Evolutionary conservation across 257 asterid species (phyloP).

Genomic region (Echium plantagineum): DNA sequence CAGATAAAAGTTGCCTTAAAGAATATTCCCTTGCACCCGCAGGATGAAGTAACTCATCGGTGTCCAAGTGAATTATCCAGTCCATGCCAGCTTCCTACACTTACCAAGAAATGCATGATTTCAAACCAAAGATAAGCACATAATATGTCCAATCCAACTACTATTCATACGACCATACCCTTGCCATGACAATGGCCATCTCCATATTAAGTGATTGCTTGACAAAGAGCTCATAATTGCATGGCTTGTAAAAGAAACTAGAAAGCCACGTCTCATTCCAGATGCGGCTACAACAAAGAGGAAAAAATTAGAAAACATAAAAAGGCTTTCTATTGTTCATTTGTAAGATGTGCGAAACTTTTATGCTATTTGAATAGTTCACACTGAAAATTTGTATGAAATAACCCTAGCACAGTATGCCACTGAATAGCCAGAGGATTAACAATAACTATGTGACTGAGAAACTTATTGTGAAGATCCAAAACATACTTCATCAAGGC

Average conservation of each 20-base stretch:
- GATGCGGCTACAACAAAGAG: slow-evolving; percentile 18
- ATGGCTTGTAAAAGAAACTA: slow-evolving; percentile 90
- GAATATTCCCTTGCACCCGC: slow-evolving; percentile 85
- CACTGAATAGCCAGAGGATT: background rate
- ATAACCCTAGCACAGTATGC: background rate
- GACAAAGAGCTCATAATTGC: slow-evolving; percentile 93
- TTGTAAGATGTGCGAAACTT: too few species aligned
- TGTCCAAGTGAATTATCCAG: slow-evolving; percentile 73
- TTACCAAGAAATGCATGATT: slow-evolving; percentile 4
- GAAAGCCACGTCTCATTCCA: slow-evolving; percentile 97
- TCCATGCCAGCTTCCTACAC: slow-evolving; percentile 77
- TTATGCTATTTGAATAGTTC: too few species aligned
- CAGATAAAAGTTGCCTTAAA: slow-evolving; percentile 57
- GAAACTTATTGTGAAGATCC: background rate
- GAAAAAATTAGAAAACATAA: background rate
- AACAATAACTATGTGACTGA: background rate
- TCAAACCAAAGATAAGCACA: background rate
- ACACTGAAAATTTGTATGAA: too few species aligned
- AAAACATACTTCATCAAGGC: background rate
- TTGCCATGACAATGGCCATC: slow-evolving; percentile 27
- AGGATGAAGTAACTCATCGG: slow-evolving; percentile 44
- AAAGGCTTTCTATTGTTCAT: background rate
- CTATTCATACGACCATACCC: slow-evolving; percentile 10
- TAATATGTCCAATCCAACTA: too few species aligned
- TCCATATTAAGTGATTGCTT: slow-evolving; percentile 31